These are phyloP conservation scores for Yarrowia sp. DNA, from an alignment of 805 yeast genomes.

Conservation along the genomic window DNA sequence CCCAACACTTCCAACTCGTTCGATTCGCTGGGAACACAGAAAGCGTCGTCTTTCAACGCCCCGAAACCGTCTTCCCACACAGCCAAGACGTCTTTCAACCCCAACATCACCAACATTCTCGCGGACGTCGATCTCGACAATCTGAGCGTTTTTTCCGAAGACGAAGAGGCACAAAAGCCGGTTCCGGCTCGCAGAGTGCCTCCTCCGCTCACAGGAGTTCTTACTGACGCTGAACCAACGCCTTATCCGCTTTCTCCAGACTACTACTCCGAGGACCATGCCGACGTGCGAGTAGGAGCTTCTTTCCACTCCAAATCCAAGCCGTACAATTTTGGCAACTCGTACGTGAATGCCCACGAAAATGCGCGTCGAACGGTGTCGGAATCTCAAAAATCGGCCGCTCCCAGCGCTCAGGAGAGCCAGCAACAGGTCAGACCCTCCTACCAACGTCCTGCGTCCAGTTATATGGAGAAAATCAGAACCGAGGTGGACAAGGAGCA, in stretches of 20 bases:
- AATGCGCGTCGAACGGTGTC: not conserved
- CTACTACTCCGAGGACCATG: not conserved
- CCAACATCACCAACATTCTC: not conserved
- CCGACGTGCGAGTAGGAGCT: not conserved
- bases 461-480: not conserved
- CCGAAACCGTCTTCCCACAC: no score
- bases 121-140: not conserved
- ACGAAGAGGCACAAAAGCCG: no score
- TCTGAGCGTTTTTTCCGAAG: no score
- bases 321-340: not conserved
- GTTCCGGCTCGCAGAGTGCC: no score
- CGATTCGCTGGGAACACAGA: not conserved
- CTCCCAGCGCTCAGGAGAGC: no score
- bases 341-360: not conserved
- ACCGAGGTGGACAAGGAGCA: conserved; percentile 3
- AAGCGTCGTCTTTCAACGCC: not conserved
- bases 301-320: no score
- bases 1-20: not conserved
- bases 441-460: not conserved
- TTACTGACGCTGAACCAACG: not conserved
- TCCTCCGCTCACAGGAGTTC: not conserved
- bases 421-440: not conserved
- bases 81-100: not conserved
- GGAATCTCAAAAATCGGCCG: not conserved
- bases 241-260: not conserved